Percentiles rank a stretch among this genome's conserved stretches.
Conservation (phyloP, 768 basidiomycete genomes). For the Rhodotorula babjevae region DNA sequence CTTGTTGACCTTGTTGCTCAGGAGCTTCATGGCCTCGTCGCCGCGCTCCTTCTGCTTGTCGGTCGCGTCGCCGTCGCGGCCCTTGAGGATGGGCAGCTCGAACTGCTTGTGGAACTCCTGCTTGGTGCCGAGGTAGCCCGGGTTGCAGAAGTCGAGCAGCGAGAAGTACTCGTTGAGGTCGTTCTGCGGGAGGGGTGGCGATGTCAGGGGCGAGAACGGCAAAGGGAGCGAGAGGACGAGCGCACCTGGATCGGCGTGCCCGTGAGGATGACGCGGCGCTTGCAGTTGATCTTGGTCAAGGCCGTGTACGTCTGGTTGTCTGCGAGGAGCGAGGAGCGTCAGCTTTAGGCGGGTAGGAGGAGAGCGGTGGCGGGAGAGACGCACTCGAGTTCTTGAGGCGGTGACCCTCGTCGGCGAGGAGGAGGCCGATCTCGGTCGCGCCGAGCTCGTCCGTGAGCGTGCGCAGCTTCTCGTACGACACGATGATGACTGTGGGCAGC, state of each 20-base stretch:
- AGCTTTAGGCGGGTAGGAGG: too few species aligned
- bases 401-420: conserved; percentile 98
- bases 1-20: conserved; percentile 46
- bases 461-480: conserved; percentile 92
- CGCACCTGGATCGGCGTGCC: conserved; percentile 78
- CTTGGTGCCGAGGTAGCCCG: conserved; percentile 66
- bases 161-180: conserved; percentile 90
- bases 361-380: conserved; percentile 33
- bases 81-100: conserved; percentile 80
- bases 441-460: conserved; percentile 70
- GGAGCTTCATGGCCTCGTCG: conserved; percentile 69
- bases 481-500: conserved; percentile 75
- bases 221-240: too few species aligned
- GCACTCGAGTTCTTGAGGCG: conserved; percentile 89
- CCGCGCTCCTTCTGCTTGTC: conserved; percentile 72
- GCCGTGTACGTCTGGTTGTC: conserved; percentile 48
- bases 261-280: conserved; percentile 78
- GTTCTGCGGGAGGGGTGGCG: conserved; percentile 58
- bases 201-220: too few species aligned
- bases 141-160: conserved; percentile 96
- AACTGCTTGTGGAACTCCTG: conserved; percentile 59
- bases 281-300: conserved; percentile 73
- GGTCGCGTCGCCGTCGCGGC: conserved; percentile 72
- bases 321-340: background rate
- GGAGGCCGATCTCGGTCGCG: conserved; percentile 73